Evolutionary conservation across 164 flowering plant genomes (phyloP).

Genomic region (Piper longum): DNA sequence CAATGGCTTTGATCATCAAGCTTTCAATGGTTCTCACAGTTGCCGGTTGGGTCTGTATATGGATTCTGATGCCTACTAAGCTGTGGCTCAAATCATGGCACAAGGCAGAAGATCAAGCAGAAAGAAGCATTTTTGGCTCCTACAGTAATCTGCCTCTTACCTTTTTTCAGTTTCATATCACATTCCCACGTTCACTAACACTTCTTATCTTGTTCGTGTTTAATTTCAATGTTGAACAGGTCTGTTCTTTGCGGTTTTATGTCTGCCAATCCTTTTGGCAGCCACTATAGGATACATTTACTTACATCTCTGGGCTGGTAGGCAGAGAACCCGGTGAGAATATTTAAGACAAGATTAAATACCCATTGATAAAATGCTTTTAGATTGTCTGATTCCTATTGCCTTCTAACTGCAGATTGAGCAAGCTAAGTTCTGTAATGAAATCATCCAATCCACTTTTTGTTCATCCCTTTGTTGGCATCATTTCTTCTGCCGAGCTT

Average conservation of each 20-base stretch:
- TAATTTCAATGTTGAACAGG: slow-evolving; percentile 20
- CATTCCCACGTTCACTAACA: background rate
- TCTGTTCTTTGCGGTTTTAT: slow-evolving; percentile 44
- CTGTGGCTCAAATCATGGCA: slow-evolving; percentile 64
- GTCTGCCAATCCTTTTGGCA: slow-evolving; percentile 44
- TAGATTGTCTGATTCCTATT: slow-evolving; percentile 1
- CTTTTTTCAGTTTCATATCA: too few species aligned
- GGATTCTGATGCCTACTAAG: slow-evolving; percentile 68
- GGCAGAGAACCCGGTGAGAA: slow-evolving; percentile 29
- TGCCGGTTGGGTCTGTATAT: slow-evolving; percentile 47
- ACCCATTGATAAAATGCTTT: too few species aligned
- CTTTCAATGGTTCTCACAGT: slow-evolving; percentile 31
- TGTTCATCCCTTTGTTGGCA: slow-evolving; percentile 34
- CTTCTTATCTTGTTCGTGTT: background rate
- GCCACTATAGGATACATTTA: slow-evolving; percentile 43
- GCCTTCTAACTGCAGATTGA: slow-evolving; percentile 19
- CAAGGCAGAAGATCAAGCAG: slow-evolving; percentile 40
- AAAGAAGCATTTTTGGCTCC: slow-evolving; percentile 35
- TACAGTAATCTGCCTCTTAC: slow-evolving; percentile 25
- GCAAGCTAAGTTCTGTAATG: slow-evolving; percentile 13
- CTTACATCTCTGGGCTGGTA: slow-evolving; percentile 24
- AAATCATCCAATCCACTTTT: slow-evolving; percentile 44
- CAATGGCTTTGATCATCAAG: slow-evolving; percentile 17
- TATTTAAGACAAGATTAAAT: background rate
- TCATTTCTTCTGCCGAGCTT: slow-evolving; percentile 41